Percentiles rank a stretch among this genome's conserved stretches.
Conservation (phyloP, 169 alveolate species). For the Theileria equi region DNA sequence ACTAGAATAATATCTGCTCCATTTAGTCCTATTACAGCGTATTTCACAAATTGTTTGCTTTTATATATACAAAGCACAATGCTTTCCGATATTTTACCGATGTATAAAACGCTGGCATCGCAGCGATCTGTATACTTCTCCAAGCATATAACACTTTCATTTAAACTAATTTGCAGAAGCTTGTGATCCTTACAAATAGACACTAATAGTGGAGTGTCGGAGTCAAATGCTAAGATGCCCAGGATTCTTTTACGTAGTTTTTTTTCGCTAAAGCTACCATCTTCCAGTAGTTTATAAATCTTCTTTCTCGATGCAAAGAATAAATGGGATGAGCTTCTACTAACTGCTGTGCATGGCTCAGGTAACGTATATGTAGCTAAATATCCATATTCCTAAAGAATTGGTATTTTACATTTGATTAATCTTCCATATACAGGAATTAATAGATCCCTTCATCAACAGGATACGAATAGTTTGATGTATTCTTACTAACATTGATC, state of each 20-base stretch:
- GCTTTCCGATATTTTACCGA: neutral
- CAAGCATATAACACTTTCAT: neutral
- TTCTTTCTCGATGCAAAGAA: constrained; percentile 18
- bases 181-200: constrained; percentile 29
- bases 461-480: neutral
- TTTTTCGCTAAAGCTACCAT: constrained; percentile 9
- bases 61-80: neutral
- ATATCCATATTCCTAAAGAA: constrained; percentile 3
- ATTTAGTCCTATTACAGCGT: neutral
- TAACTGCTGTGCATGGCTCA: neutral
- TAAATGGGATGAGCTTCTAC: neutral
- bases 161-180: constrained; percentile 22
- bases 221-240: constrained; percentile 6
- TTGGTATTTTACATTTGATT: neutral
- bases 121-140: constrained; percentile 45
- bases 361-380: neutral
- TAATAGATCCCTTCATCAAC: too few species aligned
- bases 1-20: neutral
- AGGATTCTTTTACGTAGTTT: constrained; percentile 30
- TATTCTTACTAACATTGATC: neutral
- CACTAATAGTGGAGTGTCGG: constrained; percentile 16
- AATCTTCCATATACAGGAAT: too few species aligned
- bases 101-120: constrained; percentile 15
- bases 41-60: neutral
- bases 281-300: constrained; percentile 5